phyloP scores from a whole-genome alignment of 2,329 filamentous ascomycete species.

The Microdochium trichocladiopsis region DNA sequence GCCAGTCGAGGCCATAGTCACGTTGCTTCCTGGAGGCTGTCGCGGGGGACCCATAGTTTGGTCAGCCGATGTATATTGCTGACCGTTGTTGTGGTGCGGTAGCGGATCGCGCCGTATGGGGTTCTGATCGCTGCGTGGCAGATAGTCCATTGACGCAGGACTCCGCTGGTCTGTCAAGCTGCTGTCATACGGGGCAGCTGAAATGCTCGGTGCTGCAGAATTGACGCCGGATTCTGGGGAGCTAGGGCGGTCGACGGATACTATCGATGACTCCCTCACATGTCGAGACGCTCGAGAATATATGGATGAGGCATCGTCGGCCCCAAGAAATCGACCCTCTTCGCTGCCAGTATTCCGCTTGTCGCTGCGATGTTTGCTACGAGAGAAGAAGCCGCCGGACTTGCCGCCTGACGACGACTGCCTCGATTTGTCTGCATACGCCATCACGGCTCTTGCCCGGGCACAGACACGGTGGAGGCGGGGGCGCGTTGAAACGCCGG shows the following conservation, averaged over 20 bases:
- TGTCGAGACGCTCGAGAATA: conserved; percentile 69
- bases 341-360: conserved; percentile 55
- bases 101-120: conserved; percentile 63
- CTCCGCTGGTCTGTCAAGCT: conserved; percentile 58
- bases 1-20: conserved; percentile 66
- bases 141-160: conserved; percentile 66
- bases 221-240: conserved; percentile 61
- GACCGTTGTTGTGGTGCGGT: conserved; percentile 78
- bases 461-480: conserved; percentile 3
- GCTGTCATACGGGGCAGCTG: conserved; percentile 80
- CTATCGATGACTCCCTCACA: conserved; percentile 63
- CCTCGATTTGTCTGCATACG: conserved; percentile 69
- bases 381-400: conserved; percentile 72
- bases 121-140: conserved; percentile 59
- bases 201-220: conserved; percentile 75
- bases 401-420: conserved; percentile 64
- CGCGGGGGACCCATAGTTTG: conserved; percentile 54
- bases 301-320: conserved; percentile 52
- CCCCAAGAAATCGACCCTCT: conserved; percentile 48
- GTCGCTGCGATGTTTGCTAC: conserved; percentile 72
- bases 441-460: conserved; percentile 31
- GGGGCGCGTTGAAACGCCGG: conserved; percentile 12
- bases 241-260: conserved; percentile 62
- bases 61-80: conserved; percentile 79
- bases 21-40: conserved; percentile 43